Percentiles rank a stretch among this genome's conserved stretches.
phyloP scores from a whole-genome alignment of 805 yeast species.

The Ogataea haglerorum region DNA sequence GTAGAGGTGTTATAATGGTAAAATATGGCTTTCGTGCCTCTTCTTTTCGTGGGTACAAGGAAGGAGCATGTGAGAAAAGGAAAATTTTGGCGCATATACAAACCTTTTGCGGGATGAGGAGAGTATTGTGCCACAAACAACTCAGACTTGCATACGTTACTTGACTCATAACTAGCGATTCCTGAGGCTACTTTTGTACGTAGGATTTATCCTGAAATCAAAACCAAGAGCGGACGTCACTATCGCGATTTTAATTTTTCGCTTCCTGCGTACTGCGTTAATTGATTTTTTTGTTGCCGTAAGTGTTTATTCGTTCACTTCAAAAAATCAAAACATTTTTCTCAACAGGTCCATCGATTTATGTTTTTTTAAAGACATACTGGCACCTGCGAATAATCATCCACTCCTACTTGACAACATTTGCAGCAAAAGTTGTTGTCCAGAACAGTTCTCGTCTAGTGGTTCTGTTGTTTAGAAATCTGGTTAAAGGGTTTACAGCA shows the following conservation, averaged over 20 bases:
- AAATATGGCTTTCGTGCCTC: no score
- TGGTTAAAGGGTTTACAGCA: conserved; percentile 1
- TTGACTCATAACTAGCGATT: no score
- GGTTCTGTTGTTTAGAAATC: background rate
- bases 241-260: no score
- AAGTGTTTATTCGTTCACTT: background rate
- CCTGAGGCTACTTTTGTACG: no score
- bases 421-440: background rate
- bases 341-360: conserved; percentile 8
- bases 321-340: conserved; percentile 9
- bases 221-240: no score
- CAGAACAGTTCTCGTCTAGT: background rate
- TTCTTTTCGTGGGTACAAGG: no score
- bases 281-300: conserved; percentile 4
- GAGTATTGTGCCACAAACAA: no score
- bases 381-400: conserved; percentile 1
- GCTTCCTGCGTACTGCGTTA: background rate
- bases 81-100: no score
- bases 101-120: no score
- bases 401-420: background rate
- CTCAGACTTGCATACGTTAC: no score
- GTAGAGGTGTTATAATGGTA: background rate
- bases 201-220: no score
- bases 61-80: no score
- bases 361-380: conserved; percentile 11